Conservation (phyloP, 2,329 filamentous ascomycete species). For the Pestalotiopsis sp. region DNA sequence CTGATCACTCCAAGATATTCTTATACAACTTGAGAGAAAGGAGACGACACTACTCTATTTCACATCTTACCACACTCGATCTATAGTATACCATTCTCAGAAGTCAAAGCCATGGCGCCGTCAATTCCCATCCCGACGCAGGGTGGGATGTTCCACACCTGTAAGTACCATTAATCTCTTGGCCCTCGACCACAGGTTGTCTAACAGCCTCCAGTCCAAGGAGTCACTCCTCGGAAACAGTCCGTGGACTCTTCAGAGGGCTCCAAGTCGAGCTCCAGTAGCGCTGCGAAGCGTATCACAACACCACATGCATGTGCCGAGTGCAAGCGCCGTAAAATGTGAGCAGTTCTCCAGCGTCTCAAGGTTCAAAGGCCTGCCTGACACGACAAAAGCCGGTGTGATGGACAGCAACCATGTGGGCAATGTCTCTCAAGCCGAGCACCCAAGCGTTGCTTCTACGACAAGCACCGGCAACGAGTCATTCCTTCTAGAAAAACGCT, state of each 20-base stretch:
- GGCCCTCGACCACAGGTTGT: not conserved
- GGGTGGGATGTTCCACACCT: constrained; percentile 54
- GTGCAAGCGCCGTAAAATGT: constrained; percentile 77
- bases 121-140: constrained; percentile 47
- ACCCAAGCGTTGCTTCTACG: constrained; percentile 76
- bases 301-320: constrained; percentile 44
- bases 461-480: constrained; percentile 75
- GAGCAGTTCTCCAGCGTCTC: constrained; percentile 19
- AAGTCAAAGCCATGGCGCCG: constrained; percentile 37
- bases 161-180: constrained; percentile 19
- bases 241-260: constrained; percentile 39
- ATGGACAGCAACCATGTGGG: constrained; percentile 78
- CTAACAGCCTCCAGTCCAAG: constrained; percentile 38
- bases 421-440: constrained; percentile 82
- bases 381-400: constrained; percentile 57
- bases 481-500: constrained; percentile 74
- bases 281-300: constrained; percentile 33
- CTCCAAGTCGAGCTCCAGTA: constrained; percentile 29
- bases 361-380: not conserved
- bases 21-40: constrained; percentile 5
- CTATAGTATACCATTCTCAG: not conserved
- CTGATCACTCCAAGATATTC: constrained; percentile 22
- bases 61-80: not conserved
- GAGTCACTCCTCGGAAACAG: constrained; percentile 51
- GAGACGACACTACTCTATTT: not conserved